Base-by-base conservation (phyloP, 2,329 filamentous ascomycete genomes). In the Pseudogymnoascus sp. region DNA sequence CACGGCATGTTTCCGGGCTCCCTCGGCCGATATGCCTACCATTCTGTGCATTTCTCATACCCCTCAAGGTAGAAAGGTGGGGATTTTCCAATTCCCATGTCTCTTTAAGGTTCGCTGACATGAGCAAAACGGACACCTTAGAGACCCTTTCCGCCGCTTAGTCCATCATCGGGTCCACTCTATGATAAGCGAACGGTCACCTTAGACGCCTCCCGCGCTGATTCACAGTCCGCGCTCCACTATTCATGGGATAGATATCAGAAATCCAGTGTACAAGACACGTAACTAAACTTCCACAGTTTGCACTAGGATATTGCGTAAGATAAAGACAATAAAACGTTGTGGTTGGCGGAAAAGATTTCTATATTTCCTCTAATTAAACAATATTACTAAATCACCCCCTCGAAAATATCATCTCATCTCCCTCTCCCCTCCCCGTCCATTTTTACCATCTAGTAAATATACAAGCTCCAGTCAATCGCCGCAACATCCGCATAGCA, bases 401-500 rank as follows among this genome's bases (percentile, higher is more conserved):
- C 21, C 44, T 50, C 13, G 23, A 50, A 50, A 50, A 8, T 28
- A 50, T 11, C n/a, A 6, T 50, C 44, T n/a, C 21, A 23, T n/a
- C 19, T 23, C 21, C 2, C 44, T 50, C 42, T 17, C 23, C 11
- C 5, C 13, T 17, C 6, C 6, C 11, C 15, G 5, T 33, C 13
- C 4, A 61, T n/a, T 61, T 42, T 63, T 15, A 42, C 23, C 17
- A 15, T n/a, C 13, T 79, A 80, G 82, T 82, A 65, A 59, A 60
- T 66, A 64, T 75, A 76, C 63, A 73, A 60, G 11, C 69, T 69
- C 76, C 76, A 78, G 63, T 77, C 69, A 62, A 77, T 76, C 5
- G 68, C 65, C n/a, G 69, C 68, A 8, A 78, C 77, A 65, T 79
- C 72, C 3, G 70, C 67, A 67, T 79, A 80, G 68, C 80, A 82